phyloP scores from a whole-genome alignment of 176 grass and related monocot genomes.

The Musa troglodytarum region DNA sequence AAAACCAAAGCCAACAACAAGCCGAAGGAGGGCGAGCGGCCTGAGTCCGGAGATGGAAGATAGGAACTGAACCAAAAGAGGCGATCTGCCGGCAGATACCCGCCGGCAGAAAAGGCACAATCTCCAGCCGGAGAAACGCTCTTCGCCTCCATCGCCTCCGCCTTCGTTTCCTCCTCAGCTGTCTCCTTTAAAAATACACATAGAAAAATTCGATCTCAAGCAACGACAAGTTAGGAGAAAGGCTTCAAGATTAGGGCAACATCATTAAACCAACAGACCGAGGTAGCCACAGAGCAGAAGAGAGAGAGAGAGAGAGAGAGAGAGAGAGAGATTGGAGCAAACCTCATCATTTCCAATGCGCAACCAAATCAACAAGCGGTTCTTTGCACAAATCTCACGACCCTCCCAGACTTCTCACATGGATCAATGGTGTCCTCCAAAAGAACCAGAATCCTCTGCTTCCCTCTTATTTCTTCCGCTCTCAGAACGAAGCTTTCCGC shows the following conservation, averaged over 20 bases:
- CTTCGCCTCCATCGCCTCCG: neutral
- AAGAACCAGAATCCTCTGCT: neutral
- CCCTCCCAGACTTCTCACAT: neutral
- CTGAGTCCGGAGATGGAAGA: neutral
- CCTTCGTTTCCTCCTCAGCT: neutral
- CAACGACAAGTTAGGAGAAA: neutral
- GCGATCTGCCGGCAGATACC: slow-evolving; percentile 4
- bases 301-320: neutral
- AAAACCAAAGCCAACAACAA: neutral
- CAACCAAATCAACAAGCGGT: neutral
- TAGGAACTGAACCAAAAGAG: neutral
- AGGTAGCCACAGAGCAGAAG: neutral
- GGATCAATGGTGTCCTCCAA: neutral
- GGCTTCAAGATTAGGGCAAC: neutral
- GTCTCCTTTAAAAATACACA: neutral
- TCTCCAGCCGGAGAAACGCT: slow-evolving; percentile 1
- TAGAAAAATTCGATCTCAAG: slow-evolving; percentile 1
- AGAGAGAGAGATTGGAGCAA: neutral
- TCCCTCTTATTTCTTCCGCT: neutral
- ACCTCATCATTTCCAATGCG: slow-evolving; percentile 5
- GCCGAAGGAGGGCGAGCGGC: neutral
- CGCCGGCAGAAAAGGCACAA: neutral
- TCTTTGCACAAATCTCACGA: neutral
- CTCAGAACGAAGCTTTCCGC: neutral
- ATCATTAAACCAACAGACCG: neutral